These are phyloP conservation scores for Astragalus membranaceus DNA, from an alignment of 306 rosid genomes.

Conservation along the genomic window DNA sequence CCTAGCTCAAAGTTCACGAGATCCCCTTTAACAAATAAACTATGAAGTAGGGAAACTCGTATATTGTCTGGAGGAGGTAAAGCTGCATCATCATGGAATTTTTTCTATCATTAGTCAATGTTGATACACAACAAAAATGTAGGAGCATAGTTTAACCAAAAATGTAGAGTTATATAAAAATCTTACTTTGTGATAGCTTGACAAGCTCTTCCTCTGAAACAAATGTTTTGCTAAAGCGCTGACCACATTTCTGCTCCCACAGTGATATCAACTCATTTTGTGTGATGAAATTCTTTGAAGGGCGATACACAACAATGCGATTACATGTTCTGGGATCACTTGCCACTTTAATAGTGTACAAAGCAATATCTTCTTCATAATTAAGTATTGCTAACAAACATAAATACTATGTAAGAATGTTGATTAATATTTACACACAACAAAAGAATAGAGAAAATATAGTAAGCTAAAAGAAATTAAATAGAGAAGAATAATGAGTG, in stretches of 20 bases:
- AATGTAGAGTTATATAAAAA: too few relatives aligned
- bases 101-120: too few relatives aligned
- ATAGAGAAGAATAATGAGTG: background rate
- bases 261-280: conserved; percentile 38
- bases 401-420: too few relatives aligned
- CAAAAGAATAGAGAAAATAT: too few relatives aligned
- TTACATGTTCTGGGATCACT: conserved; percentile 35
- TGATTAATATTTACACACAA: too few relatives aligned
- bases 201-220: conserved; percentile 21
- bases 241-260: conserved; percentile 36
- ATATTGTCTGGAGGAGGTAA: conserved; percentile 28
- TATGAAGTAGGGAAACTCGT: conserved; percentile 32
- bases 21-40: conserved; percentile 32
- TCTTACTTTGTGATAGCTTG: conserved; percentile 27
- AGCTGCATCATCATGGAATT: conserved; percentile 1
- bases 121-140: too few relatives aligned
- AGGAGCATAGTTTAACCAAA: too few relatives aligned
- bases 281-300: conserved; percentile 21
- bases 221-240: background rate
- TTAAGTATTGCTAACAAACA: conserved; percentile 29
- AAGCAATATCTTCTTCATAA: conserved; percentile 40
- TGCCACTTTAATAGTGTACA: conserved; percentile 43
- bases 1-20: conserved; percentile 19
- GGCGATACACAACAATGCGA: conserved; percentile 27
- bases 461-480: background rate